These are phyloP conservation scores for Lecanicillium sp. DNA, from an alignment of 2,329 filamentous ascomycete genomes.

Conservation along the genomic window DNA sequence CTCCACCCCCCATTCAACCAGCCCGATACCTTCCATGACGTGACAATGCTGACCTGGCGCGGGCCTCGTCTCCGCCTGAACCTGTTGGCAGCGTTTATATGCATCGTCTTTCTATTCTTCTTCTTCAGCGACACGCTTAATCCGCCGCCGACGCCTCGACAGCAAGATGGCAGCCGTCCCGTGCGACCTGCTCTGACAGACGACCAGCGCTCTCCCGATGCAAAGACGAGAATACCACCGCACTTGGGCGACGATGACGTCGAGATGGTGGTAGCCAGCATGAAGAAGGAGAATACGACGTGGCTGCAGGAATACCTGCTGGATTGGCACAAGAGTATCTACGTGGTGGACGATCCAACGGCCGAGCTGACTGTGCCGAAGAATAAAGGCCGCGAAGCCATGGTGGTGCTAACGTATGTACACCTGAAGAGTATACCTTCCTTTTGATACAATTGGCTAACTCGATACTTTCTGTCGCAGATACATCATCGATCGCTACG, in stretches of 20 bases:
- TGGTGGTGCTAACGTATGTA: conserved; percentile 40
- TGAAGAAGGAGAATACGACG: conserved; percentile 22
- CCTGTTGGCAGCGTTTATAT: too few relatives aligned
- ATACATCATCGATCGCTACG: conserved; percentile 42
- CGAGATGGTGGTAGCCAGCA: conserved; percentile 25
- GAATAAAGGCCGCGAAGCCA: conserved; percentile 45
- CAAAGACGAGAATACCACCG: not conserved
- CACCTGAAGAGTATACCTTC: too few relatives aligned
- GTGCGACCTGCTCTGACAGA: too few relatives aligned
- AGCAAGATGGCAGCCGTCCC: too few relatives aligned
- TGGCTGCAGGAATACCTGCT: conserved; percentile 34
- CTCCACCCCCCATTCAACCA: too few relatives aligned
- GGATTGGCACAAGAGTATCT: conserved; percentile 44
- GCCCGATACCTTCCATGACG: too few relatives aligned
- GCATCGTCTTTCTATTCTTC: too few relatives aligned
- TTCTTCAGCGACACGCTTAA: too few relatives aligned
- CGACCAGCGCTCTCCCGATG: too few relatives aligned
- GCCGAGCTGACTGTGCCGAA: conserved; percentile 37
- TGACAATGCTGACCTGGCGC: too few relatives aligned
- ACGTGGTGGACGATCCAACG: conserved; percentile 41
- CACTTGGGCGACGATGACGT: conserved; percentile 18
- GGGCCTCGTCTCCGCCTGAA: too few relatives aligned
- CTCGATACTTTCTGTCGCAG: conserved; percentile 12
- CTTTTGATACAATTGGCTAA: not conserved
- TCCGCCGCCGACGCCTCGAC: too few relatives aligned